phyloP scores from a whole-genome alignment of 768 basidiomycete species.

The Chalciporus chontae region DNA sequence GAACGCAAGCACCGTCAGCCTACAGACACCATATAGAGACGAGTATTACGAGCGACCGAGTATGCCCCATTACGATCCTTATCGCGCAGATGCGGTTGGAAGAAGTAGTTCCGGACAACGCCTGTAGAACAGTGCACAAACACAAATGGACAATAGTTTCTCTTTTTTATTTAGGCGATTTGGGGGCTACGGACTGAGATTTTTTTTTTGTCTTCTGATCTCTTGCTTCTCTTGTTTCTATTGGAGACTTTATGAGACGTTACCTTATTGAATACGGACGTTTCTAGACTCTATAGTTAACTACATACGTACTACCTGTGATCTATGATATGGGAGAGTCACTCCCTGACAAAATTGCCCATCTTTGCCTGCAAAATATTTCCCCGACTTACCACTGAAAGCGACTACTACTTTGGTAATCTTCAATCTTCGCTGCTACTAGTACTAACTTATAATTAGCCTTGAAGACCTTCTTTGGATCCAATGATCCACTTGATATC shows the following conservation, averaged over 20 bases:
- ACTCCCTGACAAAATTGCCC: background rate
- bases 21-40: constrained; percentile 41
- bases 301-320: constrained; percentile 7
- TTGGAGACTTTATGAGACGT: background rate
- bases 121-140: constrained; percentile 17
- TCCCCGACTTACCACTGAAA: background rate
- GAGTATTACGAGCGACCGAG: constrained; percentile 14
- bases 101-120: constrained; percentile 24
- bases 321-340: background rate
- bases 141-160: background rate
- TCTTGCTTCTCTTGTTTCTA: background rate
- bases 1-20: constrained; percentile 51
- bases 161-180: background rate
- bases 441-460: no score
- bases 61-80: constrained; percentile 24
- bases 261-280: constrained; percentile 7
- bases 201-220: background rate
- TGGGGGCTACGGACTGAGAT: background rate
- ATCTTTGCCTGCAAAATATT: background rate
- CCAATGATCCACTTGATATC: no score
- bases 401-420: no score
- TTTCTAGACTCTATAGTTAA: background rate
- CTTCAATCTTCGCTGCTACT: no score
- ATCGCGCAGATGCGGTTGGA: constrained; percentile 21
- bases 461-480: no score